These are phyloP conservation scores for Trapa bicornis DNA, from an alignment of 345 rosid genomes.

Conservation along the genomic window DNA sequence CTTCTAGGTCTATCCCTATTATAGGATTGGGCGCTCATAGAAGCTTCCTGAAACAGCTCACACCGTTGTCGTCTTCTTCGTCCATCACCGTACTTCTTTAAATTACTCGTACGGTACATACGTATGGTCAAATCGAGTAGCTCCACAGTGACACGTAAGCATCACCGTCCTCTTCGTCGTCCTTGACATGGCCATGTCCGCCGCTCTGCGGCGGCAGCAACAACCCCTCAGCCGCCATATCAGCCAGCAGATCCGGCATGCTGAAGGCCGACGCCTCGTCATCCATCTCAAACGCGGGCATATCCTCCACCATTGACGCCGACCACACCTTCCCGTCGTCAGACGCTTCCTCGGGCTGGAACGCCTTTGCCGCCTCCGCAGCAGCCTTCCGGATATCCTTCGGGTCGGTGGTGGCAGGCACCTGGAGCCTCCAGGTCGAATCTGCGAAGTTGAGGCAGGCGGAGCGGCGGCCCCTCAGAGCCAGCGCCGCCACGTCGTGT, in stretches of 20 bases:
- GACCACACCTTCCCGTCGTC: slow-evolving; percentile 5
- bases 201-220: slow-evolving; percentile 51
- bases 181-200: slow-evolving; percentile 9
- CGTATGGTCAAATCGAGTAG: slow-evolving; percentile 2
- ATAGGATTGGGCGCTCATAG: no score
- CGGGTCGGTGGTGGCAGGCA: slow-evolving; percentile 18
- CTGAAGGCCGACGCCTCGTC: slow-evolving; percentile 45
- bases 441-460: slow-evolving; percentile 38
- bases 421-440: slow-evolving; percentile 19
- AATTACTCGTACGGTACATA: no score
- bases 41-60: no score
- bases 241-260: slow-evolving; percentile 42
- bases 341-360: slow-evolving; percentile 15
- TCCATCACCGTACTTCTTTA: no score
- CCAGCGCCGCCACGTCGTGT: slow-evolving; percentile 37
- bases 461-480: slow-evolving; percentile 28
- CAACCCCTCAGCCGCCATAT: slow-evolving; percentile 76
- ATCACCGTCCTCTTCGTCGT: slow-evolving; percentile 16
- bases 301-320: slow-evolving; percentile 24
- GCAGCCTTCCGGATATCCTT: slow-evolving; percentile 80
- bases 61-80: no score
- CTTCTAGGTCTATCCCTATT: no score
- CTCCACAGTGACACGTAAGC: slow-evolving; percentile 56
- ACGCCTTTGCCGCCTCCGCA: slow-evolving; percentile 44
- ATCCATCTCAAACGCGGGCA: slow-evolving; percentile 20